Evolutionary conservation across 1,284 basidiomycete genomes (phyloP), one percentile per base, ranked within the genome.

Genomic region (Anthracocystis walkeri): DNA sequence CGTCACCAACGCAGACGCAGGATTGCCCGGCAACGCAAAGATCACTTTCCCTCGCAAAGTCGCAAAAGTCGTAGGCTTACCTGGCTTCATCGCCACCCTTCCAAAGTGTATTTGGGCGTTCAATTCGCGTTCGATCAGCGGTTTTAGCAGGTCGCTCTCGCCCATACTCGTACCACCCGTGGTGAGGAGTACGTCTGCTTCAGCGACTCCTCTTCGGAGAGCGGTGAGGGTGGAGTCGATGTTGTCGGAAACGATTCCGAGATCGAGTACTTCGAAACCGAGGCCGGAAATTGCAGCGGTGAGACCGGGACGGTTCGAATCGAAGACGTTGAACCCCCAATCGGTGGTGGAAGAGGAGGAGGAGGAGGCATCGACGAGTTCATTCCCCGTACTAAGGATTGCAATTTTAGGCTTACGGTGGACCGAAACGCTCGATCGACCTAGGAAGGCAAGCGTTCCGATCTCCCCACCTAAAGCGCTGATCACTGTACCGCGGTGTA

Each of bases 131-230:
- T 95, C 94, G 67, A 95, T 91, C 58, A 94, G 89, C 1, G 94
- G 93, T 83, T 95, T 95, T 50, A 95, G 86, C 29, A 95, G 87
- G 83, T 95, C 93, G 1, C 90, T 90, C 11, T 93, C 89, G 2
- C 93, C 93, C 93, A 95, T 95, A 6, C 92, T 93, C 2, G 93
- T 94, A 3, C 93, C 93, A 12, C 94, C 93, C 0, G 93, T 95
- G 0, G 92, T 92, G 11, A 95, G 85, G 10, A 95, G 84, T 3
- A 95, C 85, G 80, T 95, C 93, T 0, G 92, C 91, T 21, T 86
- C 81, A 29, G 87, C 85, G 4, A 93, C 86, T 0, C 91, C 93
- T 25, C 84, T 85, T 53, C 85, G 81, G 46, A 95, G 87, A 2
- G 89, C 89, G 7, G 85, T 80, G 14, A 90, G 87, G 68, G 93